Base-by-base conservation (phyloP, 768 basidiomycete genomes). In the Hypsizygus marmoreus region DNA sequence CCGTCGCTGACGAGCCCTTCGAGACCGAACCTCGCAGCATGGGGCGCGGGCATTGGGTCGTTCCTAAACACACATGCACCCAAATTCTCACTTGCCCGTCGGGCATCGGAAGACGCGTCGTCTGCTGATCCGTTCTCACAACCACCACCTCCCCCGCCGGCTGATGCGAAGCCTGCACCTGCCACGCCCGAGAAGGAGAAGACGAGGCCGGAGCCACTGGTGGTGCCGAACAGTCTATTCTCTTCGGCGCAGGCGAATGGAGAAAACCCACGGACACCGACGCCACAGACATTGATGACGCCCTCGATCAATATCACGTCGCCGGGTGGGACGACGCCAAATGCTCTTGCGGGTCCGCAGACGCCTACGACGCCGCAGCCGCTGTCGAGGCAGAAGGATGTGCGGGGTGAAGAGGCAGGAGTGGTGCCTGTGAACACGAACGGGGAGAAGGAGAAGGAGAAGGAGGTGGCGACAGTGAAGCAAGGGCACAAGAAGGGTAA, bases 11-110 rank as follows among this genome's bases (percentile, higher is more conserved):
- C 39, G 13, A 48, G 45, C 20, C 35, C 53, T 2, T 54, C 53
- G 1, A 54, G 45, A n/a, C n/a, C n/a, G 31, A 54, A 50, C 29
- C 41, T 54, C n/a, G 49, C 45, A 28, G 13, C 49, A 30, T 59
- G 57, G 57, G 50, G 57, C 7, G 51, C 51, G 6, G 57, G 57
- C 22, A 36, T 58, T 10, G 50, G 57, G 13, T 54, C 55, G 4
- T 59, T 59, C 13, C 45, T 59, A 20, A 56, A 47, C 17, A 47
- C 55, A 11, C 51, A 52, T 28, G 55, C 55, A 20, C 43, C 57
- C 8, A 54, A 28, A 34, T 51, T 56, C 42, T 36, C 50, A 12
- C 25, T 57, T 22, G 42, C 47, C 11, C 53, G 56, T 10, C 46
- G 36, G 22, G 26, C 39, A n/a, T 45, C 52, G 2, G 52, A 54